Conservation (phyloP, 768 basidiomycete genomes). For the Termitomyces heimii region DNA sequence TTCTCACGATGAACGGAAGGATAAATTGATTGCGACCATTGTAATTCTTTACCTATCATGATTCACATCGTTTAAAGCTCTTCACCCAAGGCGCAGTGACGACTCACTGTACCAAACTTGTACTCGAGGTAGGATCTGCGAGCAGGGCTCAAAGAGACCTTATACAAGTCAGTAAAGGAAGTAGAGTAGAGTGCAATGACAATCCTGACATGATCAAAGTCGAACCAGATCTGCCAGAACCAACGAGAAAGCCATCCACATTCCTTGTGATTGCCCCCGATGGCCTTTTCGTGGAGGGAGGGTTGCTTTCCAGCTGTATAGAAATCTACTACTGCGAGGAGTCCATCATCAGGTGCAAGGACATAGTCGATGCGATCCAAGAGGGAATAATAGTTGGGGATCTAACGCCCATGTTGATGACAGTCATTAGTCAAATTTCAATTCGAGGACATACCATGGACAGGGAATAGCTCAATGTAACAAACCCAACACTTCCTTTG, state of each 20-base stretch:
- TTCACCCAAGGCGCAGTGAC: not conserved
- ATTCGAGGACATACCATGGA: constrained; percentile 37
- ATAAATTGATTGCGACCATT: constrained; percentile 71
- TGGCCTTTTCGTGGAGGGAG: constrained; percentile 52
- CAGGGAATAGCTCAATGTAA: constrained; percentile 52
- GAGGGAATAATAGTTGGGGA: constrained; percentile 58
- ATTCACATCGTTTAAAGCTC: not conserved
- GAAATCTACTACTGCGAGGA: constrained; percentile 70
- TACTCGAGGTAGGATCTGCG: constrained; percentile 73
- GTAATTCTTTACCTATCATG: constrained; percentile 48
- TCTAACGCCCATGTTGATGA: constrained; percentile 24
- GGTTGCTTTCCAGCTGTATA: constrained; percentile 55
- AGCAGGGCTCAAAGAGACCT: constrained; percentile 47
- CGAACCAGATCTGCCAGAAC: constrained; percentile 78
- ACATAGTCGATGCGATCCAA: constrained; percentile 65
- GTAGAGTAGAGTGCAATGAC: constrained; percentile 3
- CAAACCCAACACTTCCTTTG: constrained; percentile 48
- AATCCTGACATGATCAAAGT: constrained; percentile 40
- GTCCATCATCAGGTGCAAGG: constrained; percentile 50
- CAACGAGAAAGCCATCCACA: constrained; percentile 62
- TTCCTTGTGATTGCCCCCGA: constrained; percentile 55
- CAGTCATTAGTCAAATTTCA: not conserved
- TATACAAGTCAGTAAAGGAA: not conserved
- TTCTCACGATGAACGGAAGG: constrained; percentile 59
- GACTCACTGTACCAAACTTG: constrained; percentile 62